Evolutionary conservation across 2,329 filamentous ascomycete species (phyloP).

Genomic region (Diaporthe nobilis): DNA sequence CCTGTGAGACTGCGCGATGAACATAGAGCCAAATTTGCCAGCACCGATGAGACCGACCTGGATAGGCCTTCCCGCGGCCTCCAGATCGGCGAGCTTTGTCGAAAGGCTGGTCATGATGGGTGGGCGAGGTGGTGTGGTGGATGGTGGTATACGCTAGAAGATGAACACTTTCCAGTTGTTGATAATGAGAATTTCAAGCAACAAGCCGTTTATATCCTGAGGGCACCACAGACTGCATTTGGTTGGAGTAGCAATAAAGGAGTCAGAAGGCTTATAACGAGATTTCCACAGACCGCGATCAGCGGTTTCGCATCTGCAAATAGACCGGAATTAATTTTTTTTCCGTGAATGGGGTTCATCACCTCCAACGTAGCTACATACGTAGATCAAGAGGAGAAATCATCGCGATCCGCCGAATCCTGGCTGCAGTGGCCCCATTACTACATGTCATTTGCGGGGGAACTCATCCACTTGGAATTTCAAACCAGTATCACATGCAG

Average conservation of each 20-base stretch:
- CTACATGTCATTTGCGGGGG: conserved; percentile 2
- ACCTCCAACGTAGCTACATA: background rate
- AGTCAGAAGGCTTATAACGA: background rate
- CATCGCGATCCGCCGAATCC: background rate
- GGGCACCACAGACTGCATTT: background rate
- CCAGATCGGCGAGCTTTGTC: background rate
- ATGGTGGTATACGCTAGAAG: background rate
- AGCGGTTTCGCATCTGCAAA: background rate
- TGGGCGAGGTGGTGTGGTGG: background rate
- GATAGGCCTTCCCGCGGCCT: conserved; percentile 44
- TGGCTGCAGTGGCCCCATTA: background rate
- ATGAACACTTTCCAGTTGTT: background rate
- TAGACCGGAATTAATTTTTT: background rate
- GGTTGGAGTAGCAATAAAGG: background rate
- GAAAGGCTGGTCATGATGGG: conserved; percentile 9
- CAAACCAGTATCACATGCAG: background rate
- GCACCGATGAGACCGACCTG: conserved; percentile 61
- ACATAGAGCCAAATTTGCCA: conserved; percentile 62
- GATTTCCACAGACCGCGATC: background rate
- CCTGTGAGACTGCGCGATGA: conserved; percentile 60
- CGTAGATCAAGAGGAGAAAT: background rate
- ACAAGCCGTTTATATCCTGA: background rate
- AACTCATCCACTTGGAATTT: background rate
- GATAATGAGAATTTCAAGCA: background rate
- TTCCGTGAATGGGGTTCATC: background rate